phyloP scores from a whole-genome alignment of 768 basidiomycete genomes.

The Lactarius indigo region DNA sequence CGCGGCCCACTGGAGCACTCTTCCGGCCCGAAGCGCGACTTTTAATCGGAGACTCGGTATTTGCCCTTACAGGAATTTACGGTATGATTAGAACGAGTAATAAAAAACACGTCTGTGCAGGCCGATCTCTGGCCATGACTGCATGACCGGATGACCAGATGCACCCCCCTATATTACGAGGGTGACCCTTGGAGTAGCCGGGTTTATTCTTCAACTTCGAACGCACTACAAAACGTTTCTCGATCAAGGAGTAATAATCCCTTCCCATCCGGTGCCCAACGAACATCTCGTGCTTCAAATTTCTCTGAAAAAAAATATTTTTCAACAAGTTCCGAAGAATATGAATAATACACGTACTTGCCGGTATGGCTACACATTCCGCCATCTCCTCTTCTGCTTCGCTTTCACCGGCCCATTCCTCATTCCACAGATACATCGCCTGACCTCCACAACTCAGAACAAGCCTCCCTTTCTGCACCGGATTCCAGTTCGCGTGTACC shows the following conservation, averaged over 20 bases:
- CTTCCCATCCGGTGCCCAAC: slow-evolving; percentile 86
- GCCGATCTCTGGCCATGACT: not conserved
- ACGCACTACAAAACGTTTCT: slow-evolving; percentile 61
- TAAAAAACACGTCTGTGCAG: too few relatives aligned
- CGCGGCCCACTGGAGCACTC: too few relatives aligned
- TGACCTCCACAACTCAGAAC: slow-evolving; percentile 63
- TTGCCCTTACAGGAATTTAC: not conserved
- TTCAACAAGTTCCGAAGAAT: not conserved
- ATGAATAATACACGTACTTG: slow-evolving; percentile 50
- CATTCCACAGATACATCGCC: slow-evolving; percentile 76
- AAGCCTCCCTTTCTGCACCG: slow-evolving; percentile 69
- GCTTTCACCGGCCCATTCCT: slow-evolving; percentile 65
- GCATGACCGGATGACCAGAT: not conserved
- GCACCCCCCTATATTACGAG: not conserved
- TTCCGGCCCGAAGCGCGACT: not conserved
- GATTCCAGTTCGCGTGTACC: slow-evolving; percentile 75
- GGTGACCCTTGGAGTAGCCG: not conserved
- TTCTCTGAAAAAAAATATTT: slow-evolving; percentile 47
- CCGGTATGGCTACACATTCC: slow-evolving; percentile 86
- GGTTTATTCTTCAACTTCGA: slow-evolving; percentile 23
- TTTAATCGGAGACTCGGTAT: slow-evolving; percentile 20
- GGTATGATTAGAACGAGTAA: too few relatives aligned
- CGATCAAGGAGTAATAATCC: slow-evolving; percentile 72
- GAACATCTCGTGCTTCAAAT: slow-evolving; percentile 66
- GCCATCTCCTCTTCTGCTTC: slow-evolving; percentile 70